Evolutionary conservation across 192 early-diverging fungal genomes (phyloP).

Genomic region (Entomortierella lignicola): DNA sequence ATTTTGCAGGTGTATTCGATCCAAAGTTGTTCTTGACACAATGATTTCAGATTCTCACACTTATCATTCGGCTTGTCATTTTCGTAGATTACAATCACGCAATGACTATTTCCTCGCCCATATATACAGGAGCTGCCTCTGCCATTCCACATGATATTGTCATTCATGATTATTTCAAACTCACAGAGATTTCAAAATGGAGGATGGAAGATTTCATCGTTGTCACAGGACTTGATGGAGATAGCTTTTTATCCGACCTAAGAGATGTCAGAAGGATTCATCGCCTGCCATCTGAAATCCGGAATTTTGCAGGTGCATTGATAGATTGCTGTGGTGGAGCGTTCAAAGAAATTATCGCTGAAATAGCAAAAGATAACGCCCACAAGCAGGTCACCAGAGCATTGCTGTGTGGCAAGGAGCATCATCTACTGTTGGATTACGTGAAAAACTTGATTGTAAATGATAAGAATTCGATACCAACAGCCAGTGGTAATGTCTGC

Average conservation of each 20-base stretch:
- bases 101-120: not conserved
- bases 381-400: not conserved
- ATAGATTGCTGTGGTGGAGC: not conserved
- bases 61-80: too few species aligned
- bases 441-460: not conserved
- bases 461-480: not conserved
- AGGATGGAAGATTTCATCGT: not conserved
- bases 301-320: not conserved
- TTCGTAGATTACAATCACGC: not conserved
- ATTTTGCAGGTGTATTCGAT: conserved; percentile 14
- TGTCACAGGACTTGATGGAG: not conserved
- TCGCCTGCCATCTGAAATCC: not conserved
- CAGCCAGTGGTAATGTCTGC: too few species aligned
- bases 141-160: not conserved
- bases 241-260: not conserved
- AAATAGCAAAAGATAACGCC: not conserved
- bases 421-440: not conserved
- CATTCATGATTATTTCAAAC: not conserved
- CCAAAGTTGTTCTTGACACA: too few species aligned
- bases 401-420: not conserved
- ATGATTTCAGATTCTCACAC: too few species aligned
- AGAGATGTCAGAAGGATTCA: not conserved
- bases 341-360: not conserved
- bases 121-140: not conserved
- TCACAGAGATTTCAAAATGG: not conserved